Conservation (phyloP, 2,329 filamentous ascomycete genomes). For the Colletotrichum paranaense region DNA sequence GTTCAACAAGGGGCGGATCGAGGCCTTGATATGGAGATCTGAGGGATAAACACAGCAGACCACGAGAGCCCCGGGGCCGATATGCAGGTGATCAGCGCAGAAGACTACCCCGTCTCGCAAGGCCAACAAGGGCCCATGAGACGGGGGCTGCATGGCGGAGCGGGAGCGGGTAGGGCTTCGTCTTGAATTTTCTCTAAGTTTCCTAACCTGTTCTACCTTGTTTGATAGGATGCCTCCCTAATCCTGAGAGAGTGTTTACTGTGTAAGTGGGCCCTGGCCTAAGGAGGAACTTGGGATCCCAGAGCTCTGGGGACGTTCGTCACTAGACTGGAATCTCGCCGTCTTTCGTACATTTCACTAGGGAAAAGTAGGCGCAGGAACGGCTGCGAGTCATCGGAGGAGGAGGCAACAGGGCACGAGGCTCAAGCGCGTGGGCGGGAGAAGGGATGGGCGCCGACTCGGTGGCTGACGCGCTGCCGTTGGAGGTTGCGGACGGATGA, state of each 20-base stretch:
- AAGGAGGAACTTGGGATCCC: slow-evolving; percentile 3
- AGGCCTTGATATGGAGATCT: slow-evolving; percentile 30
- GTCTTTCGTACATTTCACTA: background rate
- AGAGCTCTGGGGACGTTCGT: slow-evolving; percentile 3
- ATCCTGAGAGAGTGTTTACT: background rate
- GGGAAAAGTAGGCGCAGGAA: background rate
- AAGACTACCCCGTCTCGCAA: slow-evolving; percentile 27
- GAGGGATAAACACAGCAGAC: slow-evolving; percentile 6
- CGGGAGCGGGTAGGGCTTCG: slow-evolving; percentile 35
- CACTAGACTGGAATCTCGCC: background rate
- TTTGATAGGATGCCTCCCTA: too few species aligned
- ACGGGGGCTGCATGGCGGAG: slow-evolving; percentile 15
- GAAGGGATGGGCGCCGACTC: slow-evolving; percentile 22
- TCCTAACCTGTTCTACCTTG: too few species aligned
- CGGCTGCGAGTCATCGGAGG: slow-evolving; percentile 21
- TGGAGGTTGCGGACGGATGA: slow-evolving; percentile 9
- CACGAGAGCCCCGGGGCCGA: background rate
- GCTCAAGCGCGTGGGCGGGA: slow-evolving; percentile 32
- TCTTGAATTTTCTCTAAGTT: background rate
- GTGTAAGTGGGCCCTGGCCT: slow-evolving; percentile 12
- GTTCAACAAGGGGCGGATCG: background rate
- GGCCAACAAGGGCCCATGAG: slow-evolving; percentile 24
- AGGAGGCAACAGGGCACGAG: slow-evolving; percentile 31
- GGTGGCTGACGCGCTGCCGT: slow-evolving; percentile 21
- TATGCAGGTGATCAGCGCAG: slow-evolving; percentile 38